Evolutionary conservation across 2,329 filamentous ascomycete species (phyloP).

Genomic region (Dactylellina leptospora): DNA sequence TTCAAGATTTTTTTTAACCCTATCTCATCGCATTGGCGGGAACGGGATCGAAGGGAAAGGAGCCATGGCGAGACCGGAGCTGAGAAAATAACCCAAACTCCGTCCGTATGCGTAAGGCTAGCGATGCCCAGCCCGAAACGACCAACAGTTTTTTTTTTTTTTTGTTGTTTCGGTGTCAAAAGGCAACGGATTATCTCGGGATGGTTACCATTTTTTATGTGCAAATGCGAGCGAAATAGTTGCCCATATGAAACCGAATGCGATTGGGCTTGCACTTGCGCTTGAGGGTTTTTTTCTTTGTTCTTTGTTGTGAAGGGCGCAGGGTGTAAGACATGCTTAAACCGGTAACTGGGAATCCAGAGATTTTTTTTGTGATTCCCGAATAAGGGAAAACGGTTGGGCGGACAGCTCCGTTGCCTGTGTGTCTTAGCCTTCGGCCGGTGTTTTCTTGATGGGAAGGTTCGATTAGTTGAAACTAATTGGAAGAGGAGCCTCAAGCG

Average conservation of each 20-base stretch:
- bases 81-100: not conserved
- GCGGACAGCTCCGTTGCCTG: constrained; percentile 16
- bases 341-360: constrained; percentile 25
- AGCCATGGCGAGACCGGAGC: not conserved
- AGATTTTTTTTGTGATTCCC: not conserved
- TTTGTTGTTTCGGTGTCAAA: not conserved
- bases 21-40: not conserved
- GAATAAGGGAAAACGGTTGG: constrained; percentile 21
- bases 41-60: not conserved
- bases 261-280: not conserved
- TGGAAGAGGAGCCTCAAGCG: not conserved
- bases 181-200: constrained; percentile 49
- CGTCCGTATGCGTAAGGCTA: constrained; percentile 7
- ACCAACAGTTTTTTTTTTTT: not conserved
- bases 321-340: constrained; percentile 35
- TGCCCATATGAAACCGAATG: constrained; percentile 20
- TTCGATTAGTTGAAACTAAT: not conserved
- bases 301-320: too few species aligned
- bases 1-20: not conserved
- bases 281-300: too few species aligned
- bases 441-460: not conserved
- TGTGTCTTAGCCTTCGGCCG: constrained; percentile 8
- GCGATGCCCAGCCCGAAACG: not conserved
- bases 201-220: too few species aligned
- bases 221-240: not conserved